Evolutionary conservation across 2,329 filamentous ascomycete species (phyloP), one percentile per base, ranked within the genome.

Genomic region (Apiospora saccharicola): DNA sequence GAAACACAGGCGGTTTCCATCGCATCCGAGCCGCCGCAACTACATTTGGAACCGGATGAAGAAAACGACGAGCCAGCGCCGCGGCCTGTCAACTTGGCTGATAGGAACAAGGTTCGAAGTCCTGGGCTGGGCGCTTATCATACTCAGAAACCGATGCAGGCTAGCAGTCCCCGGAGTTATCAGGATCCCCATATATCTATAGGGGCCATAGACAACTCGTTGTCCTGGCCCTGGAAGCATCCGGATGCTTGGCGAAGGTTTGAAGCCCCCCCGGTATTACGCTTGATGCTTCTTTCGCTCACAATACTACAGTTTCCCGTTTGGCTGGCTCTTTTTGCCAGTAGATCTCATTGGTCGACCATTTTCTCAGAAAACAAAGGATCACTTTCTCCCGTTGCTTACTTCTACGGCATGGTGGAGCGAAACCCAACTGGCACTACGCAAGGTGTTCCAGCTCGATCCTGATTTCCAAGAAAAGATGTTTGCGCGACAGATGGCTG

Each of bases 181-280:
- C 81, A 78, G 43, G 86, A 83, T 72, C 87, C 93, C 10, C 87
- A 88, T 34, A 92, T 98, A 72, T 90, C 90, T 4, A 88, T 99
- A 71, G 96, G 96, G 67, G 96, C 96, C 72, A 99, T 99, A 76
- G 96, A 99, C 82, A 99, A 99, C 82, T 98, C 95, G 76, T 83
- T 99, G 75, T 98, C 96, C 1, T 99, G 96, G 95, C 96, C 96
- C 1, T 99, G 96, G 96, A 98, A 98, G 82, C 96, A 98, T 78
- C 96, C 96, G 0, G 96, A 99, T 86, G 96, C 96, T 44, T 93
- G 91, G 88, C 85, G 89, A 80, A 91, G 87, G 87, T 86, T 10
- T 10, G 79, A 75, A 75, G 79, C 71, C 22, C 19, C 67, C 24
- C 22, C 41, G 1, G 46, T 4, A n/a, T 5, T 16, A 30, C 30